Base-by-base conservation (phyloP, 495 filamentous ascomycete genomes). In the Neurospora sp. region DNA sequence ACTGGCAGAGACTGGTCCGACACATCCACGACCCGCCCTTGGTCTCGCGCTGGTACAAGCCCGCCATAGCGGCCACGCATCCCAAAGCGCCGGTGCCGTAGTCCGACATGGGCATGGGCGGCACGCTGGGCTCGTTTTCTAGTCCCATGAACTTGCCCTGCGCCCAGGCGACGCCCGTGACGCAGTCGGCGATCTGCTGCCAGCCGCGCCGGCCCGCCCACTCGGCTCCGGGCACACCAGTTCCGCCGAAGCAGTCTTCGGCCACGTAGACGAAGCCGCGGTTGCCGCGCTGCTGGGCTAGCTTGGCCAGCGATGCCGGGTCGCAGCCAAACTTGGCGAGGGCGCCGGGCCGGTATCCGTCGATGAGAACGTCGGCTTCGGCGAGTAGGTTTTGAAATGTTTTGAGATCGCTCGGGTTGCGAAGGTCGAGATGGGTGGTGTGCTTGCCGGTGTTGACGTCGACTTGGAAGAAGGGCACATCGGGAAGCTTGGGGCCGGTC, bases 391-490 rank as follows among this genome's bases (percentile, higher is more conserved):
- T 82, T 60, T 88, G 86, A 74, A 94, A 91, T n/a, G 81, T 77
- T 35, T 79, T 77, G 1, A 88, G 83, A 73, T 88, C 90, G 40
- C 82, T 80, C 1, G 84, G 31, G 54, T 79, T 83, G 73, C 88
- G 88, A 27, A 93, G 84, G 74, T 93, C 87, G 16, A 93, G 80
- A 27, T 80, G 76, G 39, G 80, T 77, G 4, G 81, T 78, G 73
- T 84, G 84, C 79, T 93, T 93, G 73, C 91, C 91, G 77, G 90
- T 88, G 80, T 94, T 93, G 60, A 90, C 90, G 75, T 93, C 91
- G 11, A 94, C 90, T 79, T 93, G 91, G 84, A 93, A 94, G 84
- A 93, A 93, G 0, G 92, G 91, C 11, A 94, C 91, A 73, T 94
- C 92, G 16, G 88, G 88, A 35, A 93, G 84, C 41, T 85, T 83